A percentile compares a stretch with the other conserved stretches of the same genome.
phyloP scores from a whole-genome alignment of 2,329 filamentous ascomycete species.

The Cladosporium halotolerans region DNA sequence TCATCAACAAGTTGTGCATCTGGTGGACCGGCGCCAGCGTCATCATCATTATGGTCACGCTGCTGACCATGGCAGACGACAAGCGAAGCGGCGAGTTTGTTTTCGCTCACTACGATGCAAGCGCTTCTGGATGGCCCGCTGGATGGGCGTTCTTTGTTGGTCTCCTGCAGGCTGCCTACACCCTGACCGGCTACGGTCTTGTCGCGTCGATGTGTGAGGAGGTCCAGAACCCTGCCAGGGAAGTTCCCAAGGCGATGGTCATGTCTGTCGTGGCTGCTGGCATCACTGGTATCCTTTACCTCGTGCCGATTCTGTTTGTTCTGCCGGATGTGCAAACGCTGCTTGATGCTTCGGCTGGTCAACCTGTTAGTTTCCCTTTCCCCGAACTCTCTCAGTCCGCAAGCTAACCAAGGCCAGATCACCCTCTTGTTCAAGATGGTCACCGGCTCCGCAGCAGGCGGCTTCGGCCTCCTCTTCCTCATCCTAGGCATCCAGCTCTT shows the following conservation, averaged over 20 bases:
- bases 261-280: constrained; percentile 62
- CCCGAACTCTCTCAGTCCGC: too few species aligned
- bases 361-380: constrained; percentile 50
- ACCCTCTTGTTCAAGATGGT: constrained; percentile 69
- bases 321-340: constrained; percentile 61
- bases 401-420: too few species aligned
- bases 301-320: constrained; percentile 71
- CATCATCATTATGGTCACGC: constrained; percentile 60
- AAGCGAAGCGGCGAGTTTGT: constrained; percentile 57
- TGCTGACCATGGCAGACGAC: constrained; percentile 56
- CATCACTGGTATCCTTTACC: constrained; percentile 59
- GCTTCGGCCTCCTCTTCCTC: constrained; percentile 69
- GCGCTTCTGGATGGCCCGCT: constrained; percentile 56
- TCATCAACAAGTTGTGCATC: constrained; percentile 68
- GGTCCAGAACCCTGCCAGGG: constrained; percentile 60
- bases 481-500: constrained; percentile 73
- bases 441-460: constrained; percentile 60
- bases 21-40: constrained; percentile 64
- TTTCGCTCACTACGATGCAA: constrained; percentile 63
- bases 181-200: constrained; percentile 62
- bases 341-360: constrained; percentile 61
- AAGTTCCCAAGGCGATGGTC: constrained; percentile 66
- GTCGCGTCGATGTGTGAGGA: constrained; percentile 68
- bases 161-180: constrained; percentile 59
- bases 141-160: constrained; percentile 71